phyloP scores from a whole-genome alignment of 768 basidiomycete species.

The Botryobasidium botryosum region DNA sequence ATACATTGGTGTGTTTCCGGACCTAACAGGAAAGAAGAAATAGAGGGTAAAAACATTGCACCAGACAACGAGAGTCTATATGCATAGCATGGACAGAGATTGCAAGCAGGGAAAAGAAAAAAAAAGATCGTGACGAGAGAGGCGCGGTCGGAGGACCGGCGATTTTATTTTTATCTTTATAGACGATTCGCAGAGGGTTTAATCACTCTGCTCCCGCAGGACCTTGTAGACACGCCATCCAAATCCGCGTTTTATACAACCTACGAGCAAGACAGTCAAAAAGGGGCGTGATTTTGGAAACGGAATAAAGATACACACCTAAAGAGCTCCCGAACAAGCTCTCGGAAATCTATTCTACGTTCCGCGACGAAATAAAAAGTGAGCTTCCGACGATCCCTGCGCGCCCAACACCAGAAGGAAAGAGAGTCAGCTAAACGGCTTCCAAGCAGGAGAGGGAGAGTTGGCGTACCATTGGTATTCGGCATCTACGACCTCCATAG shows the following conservation, averaged over 20 bases:
- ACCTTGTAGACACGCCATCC: slow-evolving; percentile 59
- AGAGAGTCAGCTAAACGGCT: neutral
- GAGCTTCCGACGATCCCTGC: slow-evolving; percentile 90
- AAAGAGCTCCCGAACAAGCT: slow-evolving; percentile 89
- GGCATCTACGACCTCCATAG: slow-evolving; percentile 97
- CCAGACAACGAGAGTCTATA: too few relatives aligned
- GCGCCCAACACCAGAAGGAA: neutral
- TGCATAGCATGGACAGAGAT: too few relatives aligned
- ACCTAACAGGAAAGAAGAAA: too few relatives aligned
- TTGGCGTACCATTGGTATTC: slow-evolving; percentile 86
- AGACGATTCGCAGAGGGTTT: too few relatives aligned
- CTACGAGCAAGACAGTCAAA: slow-evolving; percentile 22
- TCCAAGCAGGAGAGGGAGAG: neutral
- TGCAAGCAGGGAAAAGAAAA: too few relatives aligned
- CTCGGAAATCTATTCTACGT: slow-evolving; percentile 89
- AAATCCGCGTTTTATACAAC: slow-evolving; percentile 86
- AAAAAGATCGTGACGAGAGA: too few relatives aligned
- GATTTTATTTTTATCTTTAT: too few relatives aligned
- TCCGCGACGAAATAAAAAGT: slow-evolving; percentile 98
- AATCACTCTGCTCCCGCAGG: slow-evolving; percentile 16
- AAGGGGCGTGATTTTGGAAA: slow-evolving; percentile 6
- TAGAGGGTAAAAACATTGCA: too few relatives aligned
- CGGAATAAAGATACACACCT: slow-evolving; percentile 32
- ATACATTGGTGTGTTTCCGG: too few relatives aligned
- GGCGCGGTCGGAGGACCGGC: too few relatives aligned